phyloP scores from a whole-genome alignment of 1,139 yeast genomes.

The Blastobotrys arbuscula region DNA sequence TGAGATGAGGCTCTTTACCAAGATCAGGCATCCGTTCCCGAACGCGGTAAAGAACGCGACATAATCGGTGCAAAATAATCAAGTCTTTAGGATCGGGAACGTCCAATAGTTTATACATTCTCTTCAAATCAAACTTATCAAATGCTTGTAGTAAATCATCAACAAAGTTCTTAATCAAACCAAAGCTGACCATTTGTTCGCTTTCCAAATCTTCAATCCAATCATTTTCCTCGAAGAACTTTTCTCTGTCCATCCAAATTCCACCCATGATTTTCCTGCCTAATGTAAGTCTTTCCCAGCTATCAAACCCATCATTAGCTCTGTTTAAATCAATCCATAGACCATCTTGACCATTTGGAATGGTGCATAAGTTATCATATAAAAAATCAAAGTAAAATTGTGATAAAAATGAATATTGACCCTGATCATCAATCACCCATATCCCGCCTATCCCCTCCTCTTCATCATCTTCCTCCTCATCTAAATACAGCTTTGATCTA shows the following conservation, averaged over 20 bases:
- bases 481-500: too few relatives aligned
- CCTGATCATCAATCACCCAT: neutral
- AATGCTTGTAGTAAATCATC: neutral
- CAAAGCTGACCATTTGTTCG: neutral
- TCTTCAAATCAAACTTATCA: neutral
- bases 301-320: neutral
- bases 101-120: neutral
- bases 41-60: neutral
- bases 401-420: neutral
- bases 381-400: neutral
- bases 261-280: neutral
- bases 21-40: neutral
- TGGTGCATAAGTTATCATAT: neutral
- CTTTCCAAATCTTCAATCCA: neutral
- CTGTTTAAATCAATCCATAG: neutral
- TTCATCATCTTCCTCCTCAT: neutral
- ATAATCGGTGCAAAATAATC: neutral
- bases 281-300: neutral
- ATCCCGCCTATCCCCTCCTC: neutral
- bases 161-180: neutral
- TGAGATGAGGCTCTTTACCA: neutral
- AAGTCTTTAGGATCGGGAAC: neutral
- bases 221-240: neutral
- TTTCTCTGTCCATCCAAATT: neutral
- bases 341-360: neutral